A percentile compares a stretch with the other conserved stretches of the same genome.
Conservation (phyloP, 1,284 basidiomycete genomes). For the Ustilago crameri region DNA sequence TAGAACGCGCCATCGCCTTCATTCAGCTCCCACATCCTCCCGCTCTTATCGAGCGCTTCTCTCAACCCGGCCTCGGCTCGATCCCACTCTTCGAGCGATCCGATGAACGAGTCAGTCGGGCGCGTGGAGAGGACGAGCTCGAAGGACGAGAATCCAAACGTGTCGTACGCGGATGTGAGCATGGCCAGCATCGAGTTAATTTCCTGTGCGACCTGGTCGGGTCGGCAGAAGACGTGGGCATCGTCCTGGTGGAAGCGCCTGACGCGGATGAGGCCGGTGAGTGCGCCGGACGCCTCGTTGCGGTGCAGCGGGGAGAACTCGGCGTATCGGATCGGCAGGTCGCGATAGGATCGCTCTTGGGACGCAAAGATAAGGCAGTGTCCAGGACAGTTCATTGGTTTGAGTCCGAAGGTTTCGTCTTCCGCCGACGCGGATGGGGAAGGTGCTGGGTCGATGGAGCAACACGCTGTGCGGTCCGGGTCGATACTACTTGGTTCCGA, state of each 20-base stretch:
- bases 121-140: constrained; percentile 66
- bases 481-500: constrained; percentile 6
- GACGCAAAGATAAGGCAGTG: constrained; percentile 63
- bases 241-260: constrained; percentile 66
- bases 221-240: constrained; percentile 66
- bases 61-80: constrained; percentile 55
- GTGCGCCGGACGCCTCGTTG: constrained; percentile 62
- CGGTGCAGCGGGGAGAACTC: constrained; percentile 65
- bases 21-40: constrained; percentile 56
- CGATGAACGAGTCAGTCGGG: constrained; percentile 54
- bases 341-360: constrained; percentile 60
- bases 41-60: constrained; percentile 52
- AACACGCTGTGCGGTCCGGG: constrained; percentile 23
- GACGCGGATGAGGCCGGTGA: constrained; percentile 63
- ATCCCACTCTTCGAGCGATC: constrained; percentile 58
- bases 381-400: constrained; percentile 67
- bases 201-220: constrained; percentile 55
- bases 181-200: constrained; percentile 65
- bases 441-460: constrained; percentile 24
- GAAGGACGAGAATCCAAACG: constrained; percentile 62
- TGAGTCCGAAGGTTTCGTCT: constrained; percentile 58
- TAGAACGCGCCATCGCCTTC: constrained; percentile 67
- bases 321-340: constrained; percentile 62
- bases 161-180: constrained; percentile 62
- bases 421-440: constrained; percentile 6